phyloP scores from a whole-genome alignment of 129 eudicot genomes.

The Artemisia tridentata region DNA sequence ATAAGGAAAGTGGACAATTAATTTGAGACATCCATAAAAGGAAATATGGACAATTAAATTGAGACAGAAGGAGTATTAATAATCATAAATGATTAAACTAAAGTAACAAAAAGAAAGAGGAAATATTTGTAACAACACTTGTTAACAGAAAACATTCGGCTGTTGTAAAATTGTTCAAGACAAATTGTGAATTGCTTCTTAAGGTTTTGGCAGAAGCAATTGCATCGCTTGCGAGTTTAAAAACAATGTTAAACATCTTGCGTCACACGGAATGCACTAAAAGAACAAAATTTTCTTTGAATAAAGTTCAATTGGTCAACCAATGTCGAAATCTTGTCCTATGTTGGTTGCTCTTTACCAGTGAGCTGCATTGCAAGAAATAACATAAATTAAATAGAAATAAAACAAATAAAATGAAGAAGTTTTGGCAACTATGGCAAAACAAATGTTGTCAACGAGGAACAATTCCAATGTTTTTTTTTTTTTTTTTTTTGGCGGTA shows the following conservation, averaged over 20 bases:
- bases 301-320: slow-evolving; percentile 41
- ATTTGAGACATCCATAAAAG: too few relatives aligned
- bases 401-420: neutral
- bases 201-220: slow-evolving; percentile 25
- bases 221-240: slow-evolving; percentile 60
- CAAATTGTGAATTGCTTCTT: slow-evolving; percentile 51
- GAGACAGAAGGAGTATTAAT: too few relatives aligned
- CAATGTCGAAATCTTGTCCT: slow-evolving; percentile 32
- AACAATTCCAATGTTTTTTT: too few relatives aligned
- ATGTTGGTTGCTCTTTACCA: slow-evolving; percentile 34
- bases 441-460: too few relatives aligned
- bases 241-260: slow-evolving; percentile 36
- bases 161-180: slow-evolving; percentile 30
- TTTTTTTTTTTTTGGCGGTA: too few relatives aligned
- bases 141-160: slow-evolving; percentile 41
- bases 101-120: neutral
- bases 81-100: too few relatives aligned
- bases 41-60: too few relatives aligned
- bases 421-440: neutral
- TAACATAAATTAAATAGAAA: neutral
- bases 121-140: slow-evolving; percentile 59
- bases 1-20: too few relatives aligned
- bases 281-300: slow-evolving; percentile 37
- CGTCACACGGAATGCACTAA: slow-evolving; percentile 28
- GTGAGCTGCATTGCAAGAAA: slow-evolving; percentile 45